A percentile compares a stretch with the other conserved stretches of the same genome.
Conservation (phyloP, 441 rosid genomes). For the Erodium chrysanthum region DNA sequence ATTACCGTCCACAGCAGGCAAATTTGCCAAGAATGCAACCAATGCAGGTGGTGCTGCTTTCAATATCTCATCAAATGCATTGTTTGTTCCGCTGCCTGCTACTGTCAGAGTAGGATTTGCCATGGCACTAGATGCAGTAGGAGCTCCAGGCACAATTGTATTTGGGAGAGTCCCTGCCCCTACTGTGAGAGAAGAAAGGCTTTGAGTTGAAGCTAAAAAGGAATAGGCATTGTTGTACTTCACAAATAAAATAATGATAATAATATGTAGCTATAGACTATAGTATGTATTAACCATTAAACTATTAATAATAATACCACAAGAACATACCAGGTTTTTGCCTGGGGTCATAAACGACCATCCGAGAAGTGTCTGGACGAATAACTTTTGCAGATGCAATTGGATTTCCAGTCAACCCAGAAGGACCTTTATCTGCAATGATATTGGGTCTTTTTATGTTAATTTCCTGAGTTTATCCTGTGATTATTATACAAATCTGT, state of each 20-base stretch:
- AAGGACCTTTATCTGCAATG: constrained; percentile 33
- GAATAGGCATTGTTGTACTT: too few relatives aligned
- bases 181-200: constrained; percentile 18
- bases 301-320: background rate
- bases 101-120: constrained; percentile 31
- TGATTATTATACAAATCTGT: background rate
- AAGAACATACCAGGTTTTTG: constrained; percentile 51
- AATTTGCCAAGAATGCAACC: constrained; percentile 55
- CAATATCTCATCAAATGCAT: constrained; percentile 48
- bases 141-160: constrained; percentile 30
- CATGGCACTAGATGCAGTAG: constrained; percentile 31
- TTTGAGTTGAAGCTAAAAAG: background rate
- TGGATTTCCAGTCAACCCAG: constrained; percentile 31
- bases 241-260: too few relatives aligned
- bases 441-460: background rate
- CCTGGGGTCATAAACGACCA: constrained; percentile 63
- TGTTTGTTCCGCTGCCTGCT: constrained; percentile 34
- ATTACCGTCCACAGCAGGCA: constrained; percentile 72
- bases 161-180: constrained; percentile 34
- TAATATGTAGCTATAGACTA: background rate
- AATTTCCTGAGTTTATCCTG: constrained; percentile 14
- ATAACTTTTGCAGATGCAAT: constrained; percentile 38
- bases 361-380: constrained; percentile 65
- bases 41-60: constrained; percentile 76
- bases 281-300: background rate